A percentile compares a stretch with the other conserved stretches of the same genome.
Conservation (phyloP, 495 filamentous ascomycete species). For the Polyplosphaeria fusca region DNA sequence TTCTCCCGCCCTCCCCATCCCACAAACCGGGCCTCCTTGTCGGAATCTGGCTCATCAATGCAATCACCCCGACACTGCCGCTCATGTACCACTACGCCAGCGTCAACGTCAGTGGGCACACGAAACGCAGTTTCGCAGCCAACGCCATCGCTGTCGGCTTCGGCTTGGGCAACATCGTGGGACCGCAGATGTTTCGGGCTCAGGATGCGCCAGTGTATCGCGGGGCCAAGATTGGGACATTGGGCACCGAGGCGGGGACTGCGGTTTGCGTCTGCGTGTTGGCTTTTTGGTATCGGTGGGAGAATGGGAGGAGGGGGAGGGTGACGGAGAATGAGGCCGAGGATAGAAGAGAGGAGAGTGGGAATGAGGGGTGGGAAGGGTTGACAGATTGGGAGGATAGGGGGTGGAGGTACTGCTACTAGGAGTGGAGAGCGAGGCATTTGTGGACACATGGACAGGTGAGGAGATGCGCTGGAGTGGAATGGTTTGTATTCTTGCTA, state of each 20-base stretch:
- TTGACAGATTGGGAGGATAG: not conserved
- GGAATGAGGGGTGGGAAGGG: not conserved
- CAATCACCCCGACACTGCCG: slow-evolving; percentile 56
- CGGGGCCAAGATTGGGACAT: slow-evolving; percentile 32
- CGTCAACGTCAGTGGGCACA: slow-evolving; percentile 55
- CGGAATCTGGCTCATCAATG: slow-evolving; percentile 49
- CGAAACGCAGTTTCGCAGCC: slow-evolving; percentile 52
- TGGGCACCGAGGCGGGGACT: slow-evolving; percentile 1
- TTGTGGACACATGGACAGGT: not conserved
- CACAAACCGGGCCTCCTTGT: slow-evolving; percentile 49
- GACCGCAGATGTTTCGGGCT: slow-evolving; percentile 52
- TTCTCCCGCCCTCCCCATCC: slow-evolving; percentile 36
- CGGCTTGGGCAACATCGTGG: slow-evolving; percentile 52
- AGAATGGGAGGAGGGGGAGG: slow-evolving; percentile 9
- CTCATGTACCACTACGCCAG: slow-evolving; percentile 51
- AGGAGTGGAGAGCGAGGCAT: not conserved
- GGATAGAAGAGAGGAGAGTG: not conserved
- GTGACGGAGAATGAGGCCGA: not conserved
- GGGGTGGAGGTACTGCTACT: not conserved
- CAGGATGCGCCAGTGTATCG: slow-evolving; percentile 49
- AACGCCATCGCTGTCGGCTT: slow-evolving; percentile 52
- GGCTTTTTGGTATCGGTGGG: not conserved
- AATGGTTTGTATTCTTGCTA: no score
- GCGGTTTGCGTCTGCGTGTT: not conserved
- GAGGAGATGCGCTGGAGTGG: no score